Percentiles rank a stretch among this genome's conserved stretches.
Evolutionary conservation across 768 basidiomycete species (phyloP).

Genomic region (Xerocomus potaroensis): DNA sequence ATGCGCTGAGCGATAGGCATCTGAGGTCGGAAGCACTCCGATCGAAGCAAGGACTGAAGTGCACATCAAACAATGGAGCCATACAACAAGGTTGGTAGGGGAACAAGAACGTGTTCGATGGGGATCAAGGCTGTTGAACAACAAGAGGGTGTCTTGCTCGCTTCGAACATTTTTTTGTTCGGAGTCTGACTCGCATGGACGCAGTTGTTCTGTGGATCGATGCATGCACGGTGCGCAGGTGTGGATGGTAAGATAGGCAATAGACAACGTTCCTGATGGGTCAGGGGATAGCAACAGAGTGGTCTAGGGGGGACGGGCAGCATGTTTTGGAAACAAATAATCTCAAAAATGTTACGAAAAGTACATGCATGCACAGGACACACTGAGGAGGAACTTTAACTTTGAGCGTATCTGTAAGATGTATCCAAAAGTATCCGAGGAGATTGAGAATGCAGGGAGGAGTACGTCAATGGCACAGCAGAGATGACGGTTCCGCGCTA

Average conservation of each 20-base stretch:
- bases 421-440: slow-evolving; percentile 17
- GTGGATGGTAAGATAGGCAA: background rate
- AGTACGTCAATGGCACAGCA: slow-evolving; percentile 18
- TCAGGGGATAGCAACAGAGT: too few species aligned
- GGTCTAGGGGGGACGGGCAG: too few species aligned
- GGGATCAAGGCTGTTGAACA: background rate
- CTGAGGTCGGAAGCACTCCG: slow-evolving; percentile 1
- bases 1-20: slow-evolving; percentile 1
- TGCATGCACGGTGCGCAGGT: background rate
- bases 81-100: background rate
- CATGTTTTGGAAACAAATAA: background rate
- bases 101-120: background rate
- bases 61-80: background rate
- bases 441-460: slow-evolving; percentile 16
- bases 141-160: background rate
- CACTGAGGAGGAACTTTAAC: slow-evolving; percentile 13
- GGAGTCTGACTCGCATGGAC: background rate
- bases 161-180: background rate
- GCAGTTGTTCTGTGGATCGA: background rate
- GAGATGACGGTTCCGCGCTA: slow-evolving; percentile 18
- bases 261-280: background rate
- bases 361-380: slow-evolving; percentile 12
- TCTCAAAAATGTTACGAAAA: slow-evolving; percentile 5
- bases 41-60: slow-evolving; percentile 4
- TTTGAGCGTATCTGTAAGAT: slow-evolving; percentile 12